These are phyloP conservation scores for Candida tropicalis DNA, from an alignment of 1,139 yeast genomes.

Conservation along the genomic window DNA sequence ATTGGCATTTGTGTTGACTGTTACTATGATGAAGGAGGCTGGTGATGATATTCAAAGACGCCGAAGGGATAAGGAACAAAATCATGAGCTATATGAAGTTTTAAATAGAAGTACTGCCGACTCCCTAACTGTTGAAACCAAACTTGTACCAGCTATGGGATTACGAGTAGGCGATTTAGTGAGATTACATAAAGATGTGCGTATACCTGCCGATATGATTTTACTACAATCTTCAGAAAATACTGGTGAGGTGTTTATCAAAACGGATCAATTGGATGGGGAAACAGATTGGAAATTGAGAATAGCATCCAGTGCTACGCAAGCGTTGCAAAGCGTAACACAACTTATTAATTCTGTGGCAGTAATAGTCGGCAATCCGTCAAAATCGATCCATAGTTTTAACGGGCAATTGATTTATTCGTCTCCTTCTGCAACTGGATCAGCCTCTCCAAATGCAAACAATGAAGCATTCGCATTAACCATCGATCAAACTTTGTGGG, in stretches of 20 bases:
- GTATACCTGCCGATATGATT: conserved; percentile 93
- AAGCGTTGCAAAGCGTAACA: conserved; percentile 46
- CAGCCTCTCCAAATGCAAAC: conserved; percentile 20
- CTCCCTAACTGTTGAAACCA: conserved; percentile 31
- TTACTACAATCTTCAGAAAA: conserved; percentile 80
- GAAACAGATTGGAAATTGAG: conserved; percentile 98
- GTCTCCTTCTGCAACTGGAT: conserved; percentile 27
- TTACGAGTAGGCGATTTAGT: conserved; percentile 87
- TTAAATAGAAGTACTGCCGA: conserved; percentile 37
- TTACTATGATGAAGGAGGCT: conserved; percentile 96
- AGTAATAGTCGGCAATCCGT: conserved; percentile 74
- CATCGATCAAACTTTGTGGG: conserved; percentile 96
- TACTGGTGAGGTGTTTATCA: conserved; percentile 87
- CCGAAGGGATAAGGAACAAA: conserved; percentile 86
- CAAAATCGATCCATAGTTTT: conserved; percentile 80
- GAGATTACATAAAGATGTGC: conserved; percentile 74
- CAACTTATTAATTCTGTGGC: conserved; percentile 43
- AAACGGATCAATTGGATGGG: conserved; percentile 97
- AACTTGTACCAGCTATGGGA: conserved; percentile 59
- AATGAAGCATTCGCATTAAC: conserved; percentile 67
- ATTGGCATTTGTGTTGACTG: conserved; percentile 84
- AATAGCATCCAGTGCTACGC: conserved; percentile 75
- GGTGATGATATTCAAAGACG: conserved; percentile 91
- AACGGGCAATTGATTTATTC: conserved; percentile 66
- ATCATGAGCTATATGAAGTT: conserved; percentile 79